These are phyloP conservation scores for Candida easanensis DNA, from an alignment of 805 yeast species.

Conservation along the genomic window DNA sequence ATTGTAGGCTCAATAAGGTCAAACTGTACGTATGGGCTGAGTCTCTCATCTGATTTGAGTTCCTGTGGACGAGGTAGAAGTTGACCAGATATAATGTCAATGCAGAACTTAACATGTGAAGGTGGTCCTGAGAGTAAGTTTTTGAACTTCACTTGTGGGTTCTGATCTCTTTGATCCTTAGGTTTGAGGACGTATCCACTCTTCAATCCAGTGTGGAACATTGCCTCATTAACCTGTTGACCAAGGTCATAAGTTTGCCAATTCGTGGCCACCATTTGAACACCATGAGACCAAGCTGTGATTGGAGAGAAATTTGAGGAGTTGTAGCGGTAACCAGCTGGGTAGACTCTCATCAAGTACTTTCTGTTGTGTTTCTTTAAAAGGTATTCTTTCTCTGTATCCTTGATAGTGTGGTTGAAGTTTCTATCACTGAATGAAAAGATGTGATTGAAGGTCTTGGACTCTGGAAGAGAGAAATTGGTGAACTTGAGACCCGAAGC, in stretches of 20 bases:
- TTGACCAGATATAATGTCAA: conserved; percentile 75
- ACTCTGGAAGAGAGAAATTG: conserved; percentile 82
- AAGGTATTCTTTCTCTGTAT: conserved; percentile 50
- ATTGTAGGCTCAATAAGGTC: conserved; percentile 52
- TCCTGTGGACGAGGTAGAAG: conserved; percentile 72
- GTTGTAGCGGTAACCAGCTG: conserved; percentile 70
- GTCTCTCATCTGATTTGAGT: conserved; percentile 38
- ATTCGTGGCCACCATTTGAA: conserved; percentile 93
- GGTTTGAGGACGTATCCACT: conserved; percentile 86
- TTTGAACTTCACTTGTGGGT: conserved; percentile 24
- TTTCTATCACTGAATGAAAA: conserved; percentile 84
- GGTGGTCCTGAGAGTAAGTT: conserved; percentile 9
- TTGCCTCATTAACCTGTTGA: conserved; percentile 81
- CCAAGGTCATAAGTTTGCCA: conserved; percentile 94
- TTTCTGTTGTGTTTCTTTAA: conserved; percentile 73
- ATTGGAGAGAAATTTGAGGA: conserved; percentile 84
- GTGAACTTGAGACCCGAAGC: conserved; percentile 65
- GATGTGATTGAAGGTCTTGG: conserved; percentile 75
- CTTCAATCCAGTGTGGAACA: conserved; percentile 59
- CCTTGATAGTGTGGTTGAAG: conserved; percentile 60
- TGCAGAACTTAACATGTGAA: conserved; percentile 22
- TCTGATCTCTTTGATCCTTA: conserved; percentile 30
- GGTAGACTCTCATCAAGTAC: conserved; percentile 82
- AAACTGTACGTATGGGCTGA: conserved; percentile 61
- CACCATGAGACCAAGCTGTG: conserved; percentile 78